phyloP scores from a whole-genome alignment of 1,284 basidiomycete genomes.

The Lentinus polychrous region DNA sequence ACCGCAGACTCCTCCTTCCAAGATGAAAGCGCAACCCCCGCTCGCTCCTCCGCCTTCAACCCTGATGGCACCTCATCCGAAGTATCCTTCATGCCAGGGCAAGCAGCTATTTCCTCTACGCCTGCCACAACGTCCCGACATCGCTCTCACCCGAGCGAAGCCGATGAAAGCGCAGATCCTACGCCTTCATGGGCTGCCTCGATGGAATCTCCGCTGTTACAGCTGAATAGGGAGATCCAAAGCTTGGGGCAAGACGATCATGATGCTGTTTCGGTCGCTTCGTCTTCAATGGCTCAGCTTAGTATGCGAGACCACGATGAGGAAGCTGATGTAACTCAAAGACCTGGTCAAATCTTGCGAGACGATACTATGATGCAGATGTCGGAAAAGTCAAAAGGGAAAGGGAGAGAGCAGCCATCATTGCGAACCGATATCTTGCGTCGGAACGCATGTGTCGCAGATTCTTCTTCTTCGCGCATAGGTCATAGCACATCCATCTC shows the following conservation, averaged over 20 bases:
- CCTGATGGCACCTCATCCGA: slow-evolving; percentile 42
- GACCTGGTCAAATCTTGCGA: slow-evolving; percentile 7
- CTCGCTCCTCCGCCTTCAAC: slow-evolving; percentile 21
- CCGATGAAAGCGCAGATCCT: slow-evolving; percentile 33
- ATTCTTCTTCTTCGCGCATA: slow-evolving; percentile 12
- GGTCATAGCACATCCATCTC: slow-evolving; percentile 23
- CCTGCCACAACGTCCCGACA: slow-evolving; percentile 43
- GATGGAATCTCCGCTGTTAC: slow-evolving; percentile 70
- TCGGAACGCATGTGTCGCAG: slow-evolving; percentile 23
- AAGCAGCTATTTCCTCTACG: slow-evolving; percentile 67
- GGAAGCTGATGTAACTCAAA: slow-evolving; percentile 21
- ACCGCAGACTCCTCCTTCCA: not conserved
- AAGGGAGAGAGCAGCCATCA: slow-evolving; percentile 37
- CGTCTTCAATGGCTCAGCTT: slow-evolving; percentile 12
- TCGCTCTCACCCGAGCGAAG: slow-evolving; percentile 32
- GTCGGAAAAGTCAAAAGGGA: slow-evolving; percentile 31
- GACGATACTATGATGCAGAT: slow-evolving; percentile 1
- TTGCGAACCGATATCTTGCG: slow-evolving; percentile 45
- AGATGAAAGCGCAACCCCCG: slow-evolving; percentile 12
- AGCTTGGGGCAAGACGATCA: slow-evolving; percentile 33
- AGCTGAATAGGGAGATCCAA: slow-evolving; percentile 62
- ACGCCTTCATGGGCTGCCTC: slow-evolving; percentile 59
- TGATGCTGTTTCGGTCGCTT: slow-evolving; percentile 17
- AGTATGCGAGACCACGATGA: slow-evolving; percentile 11
- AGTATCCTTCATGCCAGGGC: slow-evolving; percentile 59